These are phyloP conservation scores for Leishmania martiniquensis DNA, from an alignment of 208 protist genomes.

Conservation along the genomic window DNA sequence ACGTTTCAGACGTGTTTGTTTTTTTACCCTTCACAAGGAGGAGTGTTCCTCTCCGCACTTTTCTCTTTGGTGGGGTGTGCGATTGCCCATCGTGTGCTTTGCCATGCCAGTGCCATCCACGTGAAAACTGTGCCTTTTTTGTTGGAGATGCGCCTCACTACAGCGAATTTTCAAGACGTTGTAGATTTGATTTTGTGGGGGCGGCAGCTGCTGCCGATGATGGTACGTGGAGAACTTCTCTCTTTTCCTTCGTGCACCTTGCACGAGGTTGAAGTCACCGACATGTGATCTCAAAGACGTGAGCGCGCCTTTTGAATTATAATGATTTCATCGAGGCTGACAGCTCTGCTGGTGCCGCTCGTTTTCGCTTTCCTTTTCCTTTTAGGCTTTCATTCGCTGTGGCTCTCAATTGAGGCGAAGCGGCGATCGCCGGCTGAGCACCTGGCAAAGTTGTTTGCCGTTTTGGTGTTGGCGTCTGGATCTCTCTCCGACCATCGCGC, in stretches of 20 bases:
- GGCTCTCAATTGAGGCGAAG: not conserved
- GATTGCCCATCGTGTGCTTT: not conserved
- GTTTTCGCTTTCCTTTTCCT: not conserved
- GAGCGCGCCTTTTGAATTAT: slow-evolving; percentile 9
- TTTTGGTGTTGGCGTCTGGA: not conserved
- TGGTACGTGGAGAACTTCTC: not conserved
- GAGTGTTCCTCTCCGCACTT: not conserved
- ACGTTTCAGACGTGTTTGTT: not conserved
- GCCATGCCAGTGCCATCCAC: not conserved
- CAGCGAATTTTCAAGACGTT: not conserved
- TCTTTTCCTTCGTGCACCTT: slow-evolving; percentile 12
- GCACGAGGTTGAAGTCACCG: not conserved
- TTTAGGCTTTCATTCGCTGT: not conserved
- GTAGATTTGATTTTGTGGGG: not conserved
- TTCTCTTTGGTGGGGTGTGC: not conserved
- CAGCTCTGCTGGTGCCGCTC: not conserved
- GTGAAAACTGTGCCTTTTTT: not conserved
- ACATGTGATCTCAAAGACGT: not conserved
- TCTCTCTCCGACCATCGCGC: not conserved
- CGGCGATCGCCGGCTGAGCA: not conserved
- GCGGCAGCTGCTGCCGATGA: not conserved
- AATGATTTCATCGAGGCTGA: not conserved
- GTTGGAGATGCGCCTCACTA: not conserved
- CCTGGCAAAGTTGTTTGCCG: not conserved
- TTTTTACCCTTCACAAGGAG: not conserved